Base-by-base conservation (phyloP, 164 flowering plant genomes). In the Berberis vulgaris region DNA sequence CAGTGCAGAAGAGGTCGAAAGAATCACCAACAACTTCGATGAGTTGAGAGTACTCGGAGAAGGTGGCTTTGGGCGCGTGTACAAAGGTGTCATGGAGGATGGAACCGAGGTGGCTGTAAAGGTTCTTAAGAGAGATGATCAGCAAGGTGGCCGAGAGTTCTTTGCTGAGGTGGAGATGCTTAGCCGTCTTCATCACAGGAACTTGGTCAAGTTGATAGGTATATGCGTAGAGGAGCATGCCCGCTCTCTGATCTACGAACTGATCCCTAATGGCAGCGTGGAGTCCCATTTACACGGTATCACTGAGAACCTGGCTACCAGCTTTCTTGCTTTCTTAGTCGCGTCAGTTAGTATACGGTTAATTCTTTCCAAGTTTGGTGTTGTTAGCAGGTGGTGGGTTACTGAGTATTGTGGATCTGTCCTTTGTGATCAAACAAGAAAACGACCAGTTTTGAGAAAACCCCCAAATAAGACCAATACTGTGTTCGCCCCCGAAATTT, bases 121-220 rank as follows among this genome's bases (percentile, higher is more conserved):
- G 80, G 83, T 90, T 73, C 77, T 90, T 46, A 93, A 90, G 76
- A 78, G 96, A 76, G 91, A 83, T 65, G 92, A 93, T 68, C 94
- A 84, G 45, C 97, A 93, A 53, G 91, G 97, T 63, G 85, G 82
- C 54, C 81, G 92, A 7, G 98, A 93, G 69, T 93, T 93, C 75
- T 74, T 90, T 75, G 94, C 98, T 46, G 98, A 93, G 75, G 94
- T 93, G 62, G 98, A 92, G 76, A 92, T 89, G 98, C 96, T 92
- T 65, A 84, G 91, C 67, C 96, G 96, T 63, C 85, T 93, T 64
- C 98, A 93, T 73, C 98, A 93, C 65, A 75, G 97, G 69, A 90
- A 93, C 70, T 76, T 93, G 80, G 98, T 93, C 61, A 89, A 93
- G 81, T 75, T 93, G 72, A 90, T 93, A 71, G 98, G 98, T 65